These are phyloP conservation scores for Aphanomyces astaci DNA, from an alignment of 352 stramenopile species.

Conservation along the genomic window DNA sequence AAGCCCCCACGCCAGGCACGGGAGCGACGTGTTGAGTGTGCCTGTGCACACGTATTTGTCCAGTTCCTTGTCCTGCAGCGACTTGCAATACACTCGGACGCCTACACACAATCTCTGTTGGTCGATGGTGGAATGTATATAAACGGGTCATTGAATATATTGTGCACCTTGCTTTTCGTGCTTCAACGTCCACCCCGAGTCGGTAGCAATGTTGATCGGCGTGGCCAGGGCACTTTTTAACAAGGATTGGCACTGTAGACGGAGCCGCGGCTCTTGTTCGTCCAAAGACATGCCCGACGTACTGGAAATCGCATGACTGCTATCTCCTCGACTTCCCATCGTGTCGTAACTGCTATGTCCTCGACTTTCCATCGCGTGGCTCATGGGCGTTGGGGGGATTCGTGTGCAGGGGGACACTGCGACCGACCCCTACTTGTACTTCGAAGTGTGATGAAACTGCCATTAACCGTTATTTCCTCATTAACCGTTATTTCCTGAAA, in stretches of 20 bases:
- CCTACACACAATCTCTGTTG: not conserved
- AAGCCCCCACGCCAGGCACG: not conserved
- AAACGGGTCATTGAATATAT: no score
- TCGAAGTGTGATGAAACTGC: no score
- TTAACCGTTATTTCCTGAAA: no score
- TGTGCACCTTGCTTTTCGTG: conserved; percentile 7
- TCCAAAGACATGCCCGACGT: not conserved
- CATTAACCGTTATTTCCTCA: no score
- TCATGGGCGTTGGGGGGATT: no score
- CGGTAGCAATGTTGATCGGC: not conserved
- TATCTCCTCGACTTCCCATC: not conserved
- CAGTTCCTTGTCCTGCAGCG: not conserved
- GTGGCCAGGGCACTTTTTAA: not conserved
- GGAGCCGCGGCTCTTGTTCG: not conserved
- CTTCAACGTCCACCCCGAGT: not conserved
- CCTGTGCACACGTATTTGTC: conserved; percentile 1
- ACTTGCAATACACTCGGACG: conserved; percentile 1
- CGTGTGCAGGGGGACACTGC: no score
- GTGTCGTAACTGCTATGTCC: not conserved
- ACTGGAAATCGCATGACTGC: not conserved
- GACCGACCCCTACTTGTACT: no score
- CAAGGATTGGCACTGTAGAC: conserved; percentile 1
- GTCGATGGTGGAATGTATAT: no score
- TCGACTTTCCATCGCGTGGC: not conserved
- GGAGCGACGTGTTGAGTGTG: not conserved